Base-by-base conservation (phyloP, 352 stramenopile species). In the Phytophthora parvispora region DNA sequence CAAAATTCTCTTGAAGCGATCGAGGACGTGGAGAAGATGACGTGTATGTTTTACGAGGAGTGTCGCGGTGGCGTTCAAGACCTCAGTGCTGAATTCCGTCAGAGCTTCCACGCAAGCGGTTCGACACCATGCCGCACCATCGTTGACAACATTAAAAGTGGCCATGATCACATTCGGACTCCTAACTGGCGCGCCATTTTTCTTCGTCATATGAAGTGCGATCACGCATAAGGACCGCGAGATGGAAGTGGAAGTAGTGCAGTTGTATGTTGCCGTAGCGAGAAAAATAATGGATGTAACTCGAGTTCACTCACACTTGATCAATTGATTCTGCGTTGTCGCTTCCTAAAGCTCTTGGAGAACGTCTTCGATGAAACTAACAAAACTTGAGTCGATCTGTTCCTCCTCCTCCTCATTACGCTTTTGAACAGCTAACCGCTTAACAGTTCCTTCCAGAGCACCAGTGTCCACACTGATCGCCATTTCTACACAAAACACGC, bases 1-100 rank as follows among this genome's bases (percentile, higher is more conserved):
- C 43, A 74, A 60, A 24, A 72, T 29, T 71, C 79, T 20, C 52
- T 81, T 7, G 58, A 80, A 29, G 84, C 83, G 8, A 77, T 96
- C 18, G 59, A 82, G 18, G 88, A 95, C 52, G 85, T 96, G 31
- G 86, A 95, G 67, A 94, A 94, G 77, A 97, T 97, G 90, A 94
- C 89, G 9, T 97, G 90, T 53, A 74, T 97, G 43, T 95, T 95
- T 58, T 95, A 93, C 60, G 78, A 96, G 57, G 86, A 96, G 61
- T 97, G 90, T 58, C 88, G 86, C 38, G 88, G 81, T 45, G 80
- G 79, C 13, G 87, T 97, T 38, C 67, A 65, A 18, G 83, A 93
- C 64, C 92, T 86, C 56, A 93, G 72, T 43, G 58, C 81, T 36
- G 49, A 67, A 47, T 96, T 97, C 55, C 82, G 80, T 16, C 69